Evolutionary conservation across 495 filamentous ascomycete species (phyloP), one percentile per base, ranked within the genome.

Genomic region (Friedmanniomyces simplex): DNA sequence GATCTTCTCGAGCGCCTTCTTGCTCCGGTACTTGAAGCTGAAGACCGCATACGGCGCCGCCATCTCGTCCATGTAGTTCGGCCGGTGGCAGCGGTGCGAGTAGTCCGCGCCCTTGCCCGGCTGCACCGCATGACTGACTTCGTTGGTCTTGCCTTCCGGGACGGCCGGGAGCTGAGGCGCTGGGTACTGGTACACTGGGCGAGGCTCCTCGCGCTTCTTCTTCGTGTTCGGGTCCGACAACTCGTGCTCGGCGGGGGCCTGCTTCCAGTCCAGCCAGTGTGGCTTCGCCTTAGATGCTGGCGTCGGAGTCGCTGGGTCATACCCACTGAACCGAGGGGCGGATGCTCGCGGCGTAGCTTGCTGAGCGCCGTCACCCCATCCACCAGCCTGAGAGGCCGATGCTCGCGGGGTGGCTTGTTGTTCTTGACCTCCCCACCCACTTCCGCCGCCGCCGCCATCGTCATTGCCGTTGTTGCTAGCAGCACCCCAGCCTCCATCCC

Each of bases 31-130:
- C 45, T 72, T 74, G 68, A 78, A 78, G 12, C 66, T 49, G 60
- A 78, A 77, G 0, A 75, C 69, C 3, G 76, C 76, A 54, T 76
- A 78, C 26, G 75, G 75, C 25, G 63, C 63, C 24, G 70, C 64
- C 45, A 72, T 60, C 0, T 51, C 61, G 57, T 76, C 74, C 49
- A 76, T 50, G 62, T 77, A 77, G 20, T 63, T 58, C 8, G 75
- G 74, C 10, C 61, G 60, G 12, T 57, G 58, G 3, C 55, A 57
- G 20, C 58, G 60, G 50, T 77, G 75, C 13, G 48, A 28, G 56
- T 77, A 78, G 36, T 58, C 48, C 1, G 58, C 61, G 8, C 70
- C 69, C 34, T 60, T 68, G 18, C 72, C 70, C 4, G 63, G 60
- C 24, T 63, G 66, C 6, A 77, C 71, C 46, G 70, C 71, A 56